Base-by-base conservation (phyloP, 1,284 basidiomycete genomes). In the Chalciporus sp. region DNA sequence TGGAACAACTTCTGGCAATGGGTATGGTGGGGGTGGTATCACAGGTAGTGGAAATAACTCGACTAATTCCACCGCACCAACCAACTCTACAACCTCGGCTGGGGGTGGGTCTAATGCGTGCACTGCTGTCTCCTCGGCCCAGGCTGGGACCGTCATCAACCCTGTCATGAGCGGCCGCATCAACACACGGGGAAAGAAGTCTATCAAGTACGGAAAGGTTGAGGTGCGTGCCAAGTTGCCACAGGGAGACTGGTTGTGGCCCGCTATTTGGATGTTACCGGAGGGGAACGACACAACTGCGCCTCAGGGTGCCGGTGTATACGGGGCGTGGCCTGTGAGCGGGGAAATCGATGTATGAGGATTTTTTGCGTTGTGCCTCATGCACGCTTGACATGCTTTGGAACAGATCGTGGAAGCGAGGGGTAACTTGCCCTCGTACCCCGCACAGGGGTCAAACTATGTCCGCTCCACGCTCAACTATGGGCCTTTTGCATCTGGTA, bases 221-320 rank as follows among this genome's bases (percentile, higher is more conserved):
- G 91, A 94, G 67, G 80, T 94, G 12, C 58, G 69, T 23, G 72
- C 74, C 52, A 74, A 74, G 60, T 45, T 75, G 19, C 73, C 72
- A 4, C 63, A 63, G 53, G 79, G 80, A 1, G 82, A 84, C 59
- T 85, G 90, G 92, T 72, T 94, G 49, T 94, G 92, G 91, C 92
- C 91, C 2, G 86, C 88, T 1, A 82, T 94, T 54, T 90, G 88
- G 86, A 88, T 94, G 90, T 70, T 92, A 51, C 91, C 92, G 16
- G 78, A 77, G 55, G 74, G 87, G 51, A 76, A 77, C 52, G 56
- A 48, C 35, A 47, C 60, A 5, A 59, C 57, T 29, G 1, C 58
- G 0, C 0, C 57, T 6, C 53, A 65, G 9, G 68, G 66, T 5
- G 54, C 59, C 1, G 67, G 67, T 14, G 77, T 77, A 2, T 94